A percentile compares a stretch with the other conserved stretches of the same genome.
Evolutionary conservation across 768 basidiomycete species (phyloP).

Genomic region (Punctularia strigosozonata): DNA sequence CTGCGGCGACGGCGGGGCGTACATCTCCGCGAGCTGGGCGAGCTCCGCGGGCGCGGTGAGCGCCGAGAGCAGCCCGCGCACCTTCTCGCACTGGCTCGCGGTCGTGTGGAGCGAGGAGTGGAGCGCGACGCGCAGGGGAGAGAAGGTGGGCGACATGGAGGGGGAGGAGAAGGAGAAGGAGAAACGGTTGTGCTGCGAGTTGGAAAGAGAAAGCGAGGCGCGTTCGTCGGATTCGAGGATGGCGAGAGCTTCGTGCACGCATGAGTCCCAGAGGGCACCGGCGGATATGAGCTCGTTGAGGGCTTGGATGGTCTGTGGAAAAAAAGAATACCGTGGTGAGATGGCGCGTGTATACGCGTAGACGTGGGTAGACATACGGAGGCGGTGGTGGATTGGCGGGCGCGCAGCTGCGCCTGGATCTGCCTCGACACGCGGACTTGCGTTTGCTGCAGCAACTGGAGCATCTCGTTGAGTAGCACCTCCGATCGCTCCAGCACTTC

Average conservation of each 20-base stretch:
- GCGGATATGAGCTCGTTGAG: conserved; percentile 58
- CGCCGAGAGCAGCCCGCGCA: conserved; percentile 68
- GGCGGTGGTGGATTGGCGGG: not conserved
- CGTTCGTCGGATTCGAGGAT: conserved; percentile 61
- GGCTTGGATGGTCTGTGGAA: conserved; percentile 45
- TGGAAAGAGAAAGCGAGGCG: conserved; percentile 1
- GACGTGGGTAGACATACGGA: conserved; percentile 16
- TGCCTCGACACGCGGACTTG: not conserved
- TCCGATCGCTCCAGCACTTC: too few relatives aligned
- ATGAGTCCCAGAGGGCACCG: conserved; percentile 63
- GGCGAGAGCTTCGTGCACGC: conserved; percentile 56
- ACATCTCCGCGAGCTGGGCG: conserved; percentile 80
- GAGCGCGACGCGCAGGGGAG: conserved; percentile 54
- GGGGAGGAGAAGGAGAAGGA: conserved; percentile 28
- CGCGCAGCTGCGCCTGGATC: not conserved
- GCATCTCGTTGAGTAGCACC: too few relatives aligned
- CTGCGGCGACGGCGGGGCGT: conserved; percentile 65
- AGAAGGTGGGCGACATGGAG: conserved; percentile 37
- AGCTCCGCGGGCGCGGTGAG: conserved; percentile 61
- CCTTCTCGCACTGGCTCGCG: conserved; percentile 71
- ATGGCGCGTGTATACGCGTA: conserved; percentile 16
- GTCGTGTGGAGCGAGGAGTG: conserved; percentile 66
- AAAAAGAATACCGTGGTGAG: conserved; percentile 4
- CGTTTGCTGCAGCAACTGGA: not conserved
- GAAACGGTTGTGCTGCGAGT: conserved; percentile 6